Evolutionary conservation across 129 eudicot species (phyloP), one percentile per base, ranked within the genome.

Genomic region (Lactuca sativa): DNA sequence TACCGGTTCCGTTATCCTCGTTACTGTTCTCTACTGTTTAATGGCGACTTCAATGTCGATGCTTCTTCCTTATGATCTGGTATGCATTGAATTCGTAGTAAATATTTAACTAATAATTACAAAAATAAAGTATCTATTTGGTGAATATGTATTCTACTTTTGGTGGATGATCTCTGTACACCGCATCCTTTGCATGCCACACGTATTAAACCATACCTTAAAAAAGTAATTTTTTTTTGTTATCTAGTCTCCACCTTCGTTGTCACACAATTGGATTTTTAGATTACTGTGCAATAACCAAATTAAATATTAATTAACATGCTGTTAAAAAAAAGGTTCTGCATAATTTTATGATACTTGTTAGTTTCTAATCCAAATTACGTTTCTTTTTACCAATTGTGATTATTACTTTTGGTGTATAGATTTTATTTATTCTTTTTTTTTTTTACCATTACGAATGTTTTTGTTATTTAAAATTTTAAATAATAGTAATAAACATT

Each of bases 51-150:
- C 82, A 66, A 71, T 77, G 82, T 71, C 82, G 13, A 77, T 77
- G 82, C 82, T 77, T 21, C 82, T 77, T 44, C 82, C 82, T 36
- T 77, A 77, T 37, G 82, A 77, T 77, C 77, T 71, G 92, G 98
- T 93, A 83, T 15, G 73, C 49, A 16, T 66, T 76, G 43, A 56
- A 53, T 38, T 66, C 17, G 40, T 10, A 47, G 32, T 49, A 37
- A 66, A 12, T 76, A 8, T 54, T 48, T 49, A 48, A 21, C 38
- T 78, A 56, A 49, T 18, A 38, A 18, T 5, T 66, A 36, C 7
- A 33, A 57, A 68, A 41, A 18, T 33, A 57, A 57, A 13, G 66
- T 55, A 33, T 6, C 8, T 62, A 57, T 56, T 40, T 51, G 59
- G 60, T 38, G 57, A 76, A 51, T 70, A 38, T 77, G 59, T 53